phyloP scores from a whole-genome alignment of 2,329 filamentous ascomycete genomes.

The Boeremia lycopersici region DNA sequence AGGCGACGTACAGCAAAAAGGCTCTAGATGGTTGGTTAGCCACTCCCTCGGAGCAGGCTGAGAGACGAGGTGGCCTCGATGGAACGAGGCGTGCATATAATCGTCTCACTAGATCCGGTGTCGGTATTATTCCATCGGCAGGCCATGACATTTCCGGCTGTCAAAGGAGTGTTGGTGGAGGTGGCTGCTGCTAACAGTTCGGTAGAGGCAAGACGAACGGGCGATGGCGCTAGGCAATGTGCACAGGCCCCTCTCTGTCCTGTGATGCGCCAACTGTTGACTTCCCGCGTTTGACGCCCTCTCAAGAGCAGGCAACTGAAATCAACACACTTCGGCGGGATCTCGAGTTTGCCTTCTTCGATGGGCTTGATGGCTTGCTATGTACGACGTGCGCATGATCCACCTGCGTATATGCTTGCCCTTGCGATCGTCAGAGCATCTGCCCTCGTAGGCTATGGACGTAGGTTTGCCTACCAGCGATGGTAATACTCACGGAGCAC shows the following conservation, averaged over 20 bases:
- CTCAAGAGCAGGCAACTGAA: slow-evolving; percentile 19
- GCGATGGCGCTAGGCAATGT: not conserved
- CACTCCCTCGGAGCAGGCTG: slow-evolving; percentile 17
- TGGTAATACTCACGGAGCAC: slow-evolving; percentile 5
- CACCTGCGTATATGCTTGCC: not conserved
- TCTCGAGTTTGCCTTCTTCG: slow-evolving; percentile 4
- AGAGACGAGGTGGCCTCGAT: not conserved
- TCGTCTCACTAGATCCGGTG: slow-evolving; percentile 9
- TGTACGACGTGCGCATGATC: slow-evolving; percentile 8
- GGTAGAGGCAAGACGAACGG: not conserved
- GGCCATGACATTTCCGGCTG: slow-evolving; percentile 2
- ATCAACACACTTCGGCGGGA: not conserved
- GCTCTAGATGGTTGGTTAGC: slow-evolving; percentile 12
- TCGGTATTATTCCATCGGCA: not conserved
- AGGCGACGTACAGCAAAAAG: slow-evolving; percentile 19
- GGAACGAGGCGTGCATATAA: slow-evolving; percentile 9
- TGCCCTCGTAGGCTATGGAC: not conserved
- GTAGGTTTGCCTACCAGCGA: not conserved
- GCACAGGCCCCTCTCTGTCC: slow-evolving; percentile 1
- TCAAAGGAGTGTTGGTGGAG: slow-evolving; percentile 3
- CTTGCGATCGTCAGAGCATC: slow-evolving; percentile 5
- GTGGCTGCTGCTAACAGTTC: slow-evolving; percentile 6
- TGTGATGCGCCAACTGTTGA: not conserved
- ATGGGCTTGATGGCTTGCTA: not conserved
- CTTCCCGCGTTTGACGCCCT: slow-evolving; percentile 8